phyloP scores from a whole-genome alignment of 225 moss, liverwort and hornwort genomes.

The Asterella californica region DNA sequence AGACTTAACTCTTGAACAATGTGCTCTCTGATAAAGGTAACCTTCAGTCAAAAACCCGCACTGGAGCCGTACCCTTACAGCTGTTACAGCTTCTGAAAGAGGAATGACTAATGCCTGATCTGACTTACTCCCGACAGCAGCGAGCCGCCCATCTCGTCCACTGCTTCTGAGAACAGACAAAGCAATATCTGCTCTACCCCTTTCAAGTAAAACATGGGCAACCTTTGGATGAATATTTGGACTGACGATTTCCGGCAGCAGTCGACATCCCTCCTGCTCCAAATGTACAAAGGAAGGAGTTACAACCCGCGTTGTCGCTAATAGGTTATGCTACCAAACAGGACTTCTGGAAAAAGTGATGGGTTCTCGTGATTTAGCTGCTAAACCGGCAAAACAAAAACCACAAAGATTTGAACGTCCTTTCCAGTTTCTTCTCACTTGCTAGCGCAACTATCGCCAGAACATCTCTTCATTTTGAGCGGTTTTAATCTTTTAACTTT shows the following conservation, averaged over 20 bases:
- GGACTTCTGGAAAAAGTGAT: neutral
- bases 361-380: neutral
- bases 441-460: neutral
- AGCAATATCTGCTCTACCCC: conserved; percentile 48
- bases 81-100: conserved; percentile 79
- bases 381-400: neutral
- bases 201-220: conserved; percentile 58
- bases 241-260: conserved; percentile 80
- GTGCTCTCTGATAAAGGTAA: conserved; percentile 80
- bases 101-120: conserved; percentile 50
- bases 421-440: neutral
- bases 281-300: neutral
- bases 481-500: neutral
- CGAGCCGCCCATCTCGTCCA: conserved; percentile 66
- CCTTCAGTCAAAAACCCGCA: conserved; percentile 80
- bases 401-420: neutral
- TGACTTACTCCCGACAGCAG: conserved; percentile 25
- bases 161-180: conserved; percentile 76
- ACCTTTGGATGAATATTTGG: conserved; percentile 85
- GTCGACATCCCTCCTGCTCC: conserved; percentile 67
- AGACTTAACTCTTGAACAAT: conserved; percentile 64
- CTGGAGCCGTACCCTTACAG: conserved; percentile 78
- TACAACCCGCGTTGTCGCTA: neutral
- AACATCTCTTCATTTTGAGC: neutral
- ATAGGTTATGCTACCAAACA: neutral